Percentiles rank a stretch among this genome's conserved stretches.
Evolutionary conservation across 805 yeast genomes (phyloP).

Genomic region (Wickerhamiella sergipiensis): DNA sequence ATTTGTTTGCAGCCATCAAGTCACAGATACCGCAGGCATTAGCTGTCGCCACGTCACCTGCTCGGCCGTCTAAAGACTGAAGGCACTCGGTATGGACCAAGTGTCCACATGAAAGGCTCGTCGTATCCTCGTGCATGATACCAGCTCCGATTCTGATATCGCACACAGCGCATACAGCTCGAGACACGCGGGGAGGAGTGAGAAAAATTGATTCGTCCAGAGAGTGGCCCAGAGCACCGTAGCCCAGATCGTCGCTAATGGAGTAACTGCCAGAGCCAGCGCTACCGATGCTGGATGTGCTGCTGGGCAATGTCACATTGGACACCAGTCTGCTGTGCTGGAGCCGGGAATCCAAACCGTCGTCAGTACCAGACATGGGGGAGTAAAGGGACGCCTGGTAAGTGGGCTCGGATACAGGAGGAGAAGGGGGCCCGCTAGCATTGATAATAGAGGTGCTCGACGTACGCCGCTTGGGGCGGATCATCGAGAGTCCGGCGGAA

Average conservation of each 20-base stretch:
- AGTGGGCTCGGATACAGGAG: background rate
- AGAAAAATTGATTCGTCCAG: background rate
- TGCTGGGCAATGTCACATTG: background rate
- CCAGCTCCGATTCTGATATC: background rate
- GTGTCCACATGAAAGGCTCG: constrained; percentile 2
- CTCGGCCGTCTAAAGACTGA: background rate
- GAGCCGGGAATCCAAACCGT: background rate
- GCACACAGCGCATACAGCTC: constrained; percentile 1
- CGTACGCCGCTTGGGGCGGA: background rate
- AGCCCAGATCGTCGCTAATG: background rate
- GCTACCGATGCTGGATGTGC: background rate
- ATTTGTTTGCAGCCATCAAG: background rate
- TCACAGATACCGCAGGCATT: constrained; percentile 1
- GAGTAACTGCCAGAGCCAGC: background rate
- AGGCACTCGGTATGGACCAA: constrained; percentile 1
- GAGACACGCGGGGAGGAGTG: background rate
- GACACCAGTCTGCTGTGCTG: background rate
- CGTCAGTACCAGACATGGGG: background rate
- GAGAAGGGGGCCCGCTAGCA: background rate
- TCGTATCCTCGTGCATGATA: background rate
- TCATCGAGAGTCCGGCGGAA: background rate
- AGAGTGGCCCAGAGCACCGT: background rate
- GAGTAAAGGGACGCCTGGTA: background rate
- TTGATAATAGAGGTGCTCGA: background rate
- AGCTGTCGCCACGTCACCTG: background rate